Percentiles rank a stretch among this genome's conserved stretches.
Evolutionary conservation across 1,139 yeast species (phyloP).

Genomic region (Eremothecium cymbalariae): DNA sequence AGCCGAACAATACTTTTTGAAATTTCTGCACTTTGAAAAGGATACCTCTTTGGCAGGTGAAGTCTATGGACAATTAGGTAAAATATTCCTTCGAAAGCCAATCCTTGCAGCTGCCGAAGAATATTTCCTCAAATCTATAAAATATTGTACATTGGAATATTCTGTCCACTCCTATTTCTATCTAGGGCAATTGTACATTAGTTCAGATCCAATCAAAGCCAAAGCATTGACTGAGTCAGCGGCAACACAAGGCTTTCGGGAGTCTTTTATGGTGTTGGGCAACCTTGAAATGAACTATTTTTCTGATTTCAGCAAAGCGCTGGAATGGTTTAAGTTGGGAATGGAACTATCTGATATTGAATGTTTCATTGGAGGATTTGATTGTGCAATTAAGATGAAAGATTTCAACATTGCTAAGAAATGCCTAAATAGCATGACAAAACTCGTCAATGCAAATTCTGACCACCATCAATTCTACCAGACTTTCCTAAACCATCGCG

Average conservation of each 20-base stretch:
- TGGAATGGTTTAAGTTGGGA: conserved; percentile 82
- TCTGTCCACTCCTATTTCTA: conserved; percentile 66
- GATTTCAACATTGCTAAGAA: conserved; percentile 25
- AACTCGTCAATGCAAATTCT: conserved; percentile 8
- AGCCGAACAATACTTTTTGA: conserved; percentile 51
- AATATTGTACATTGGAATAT: conserved; percentile 50
- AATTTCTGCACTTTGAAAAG: conserved; percentile 48
- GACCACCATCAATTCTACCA: conserved; percentile 1
- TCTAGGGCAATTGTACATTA: conserved; percentile 60
- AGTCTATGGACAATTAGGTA: conserved; percentile 64
- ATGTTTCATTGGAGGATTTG: conserved; percentile 72
- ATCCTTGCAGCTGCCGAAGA: conserved; percentile 45
- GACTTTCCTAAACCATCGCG: conserved; percentile 8
- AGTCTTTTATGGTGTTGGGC: conserved; percentile 70
- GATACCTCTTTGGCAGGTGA: conserved; percentile 61
- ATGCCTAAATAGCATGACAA: conserved; percentile 18
- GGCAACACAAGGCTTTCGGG: conserved; percentile 68
- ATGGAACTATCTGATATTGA: conserved; percentile 50
- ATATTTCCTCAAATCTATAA: conserved; percentile 55
- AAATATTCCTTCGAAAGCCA: conserved; percentile 49
- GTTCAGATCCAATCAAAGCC: conserved; percentile 49
- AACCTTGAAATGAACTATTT: conserved; percentile 67
- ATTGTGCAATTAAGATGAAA: conserved; percentile 31
- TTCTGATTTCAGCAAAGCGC: conserved; percentile 45
- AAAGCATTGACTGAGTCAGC: conserved; percentile 66